Conservation (phyloP, 2,329 filamentous ascomycete species). For the Phyllosticta capitalensis region DNA sequence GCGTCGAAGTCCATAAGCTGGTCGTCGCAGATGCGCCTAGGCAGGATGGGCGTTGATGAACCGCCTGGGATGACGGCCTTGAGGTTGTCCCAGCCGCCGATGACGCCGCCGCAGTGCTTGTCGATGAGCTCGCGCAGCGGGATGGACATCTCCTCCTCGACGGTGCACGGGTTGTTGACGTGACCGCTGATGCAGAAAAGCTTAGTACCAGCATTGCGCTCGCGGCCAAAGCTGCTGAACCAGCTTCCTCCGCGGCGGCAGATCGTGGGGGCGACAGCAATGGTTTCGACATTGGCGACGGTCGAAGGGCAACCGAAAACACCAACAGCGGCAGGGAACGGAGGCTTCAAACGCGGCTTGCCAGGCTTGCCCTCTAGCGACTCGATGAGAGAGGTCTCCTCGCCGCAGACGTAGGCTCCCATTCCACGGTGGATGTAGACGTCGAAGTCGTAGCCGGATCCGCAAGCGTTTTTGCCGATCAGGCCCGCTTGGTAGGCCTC, state of each 20-base stretch:
- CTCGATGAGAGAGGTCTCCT: constrained; percentile 97
- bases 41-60: constrained; percentile 91
- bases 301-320: constrained; percentile 97
- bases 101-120: constrained; percentile 94
- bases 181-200: constrained; percentile 97
- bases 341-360: constrained; percentile 96
- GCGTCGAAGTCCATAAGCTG: constrained; percentile 99
- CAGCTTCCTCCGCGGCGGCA: constrained; percentile 83
- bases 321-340: constrained; percentile 94
- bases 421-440: constrained; percentile 94
- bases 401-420: constrained; percentile 95
- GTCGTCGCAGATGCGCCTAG: constrained; percentile 81
- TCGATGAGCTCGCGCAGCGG: constrained; percentile 93
- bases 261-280: constrained; percentile 92
- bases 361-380: constrained; percentile 97
- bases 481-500: constrained; percentile 91
- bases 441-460: constrained; percentile 94
- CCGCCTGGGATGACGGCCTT: constrained; percentile 92
- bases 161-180: constrained; percentile 96
- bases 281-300: constrained; percentile 94
- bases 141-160: constrained; percentile 99
- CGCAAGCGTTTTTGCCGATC: constrained; percentile 97
- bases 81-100: constrained; percentile 95
- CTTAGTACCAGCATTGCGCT: constrained; percentile 95
- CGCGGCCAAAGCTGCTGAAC: constrained; percentile 90